These are phyloP conservation scores for Parathielavia hyrcaniae DNA, from an alignment of 495 filamentous ascomycete species.

Conservation along the genomic window DNA sequence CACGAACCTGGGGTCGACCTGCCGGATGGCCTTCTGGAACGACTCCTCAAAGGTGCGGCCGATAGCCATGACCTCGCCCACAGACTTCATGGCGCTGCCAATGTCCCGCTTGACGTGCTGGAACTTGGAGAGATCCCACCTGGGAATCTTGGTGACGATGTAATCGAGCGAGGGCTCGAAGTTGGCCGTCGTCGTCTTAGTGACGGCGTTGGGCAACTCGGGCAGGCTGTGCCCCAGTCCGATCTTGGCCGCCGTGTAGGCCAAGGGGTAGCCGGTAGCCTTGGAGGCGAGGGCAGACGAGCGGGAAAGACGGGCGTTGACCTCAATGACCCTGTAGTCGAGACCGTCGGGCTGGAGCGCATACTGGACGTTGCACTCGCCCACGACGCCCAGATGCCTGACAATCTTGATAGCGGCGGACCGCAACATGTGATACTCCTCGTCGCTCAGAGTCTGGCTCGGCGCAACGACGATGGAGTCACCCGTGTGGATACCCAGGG, in stretches of 20 bases:
- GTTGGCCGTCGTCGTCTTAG: slow-evolving; percentile 97
- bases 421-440: slow-evolving; percentile 98
- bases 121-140: slow-evolving; percentile 97
- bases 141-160: slow-evolving; percentile 95
- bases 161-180: slow-evolving; percentile 97
- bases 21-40: slow-evolving; percentile 96
- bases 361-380: slow-evolving; percentile 99
- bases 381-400: slow-evolving; percentile 91
- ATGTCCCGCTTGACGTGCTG: slow-evolving; percentile 98
- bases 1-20: slow-evolving; percentile 85
- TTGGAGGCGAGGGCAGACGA: slow-evolving; percentile 95
- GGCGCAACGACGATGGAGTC: slow-evolving; percentile 98
- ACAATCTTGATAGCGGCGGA: slow-evolving; percentile 99
- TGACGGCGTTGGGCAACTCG: slow-evolving; percentile 93
- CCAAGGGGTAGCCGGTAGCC: slow-evolving; percentile 92
- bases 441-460: slow-evolving; percentile 89
- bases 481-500: slow-evolving; percentile 94
- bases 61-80: slow-evolving; percentile 98
- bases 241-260: slow-evolving; percentile 96
- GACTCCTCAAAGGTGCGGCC: slow-evolving; percentile 97
- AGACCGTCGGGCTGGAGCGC: slow-evolving; percentile 90
- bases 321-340: slow-evolving; percentile 98
- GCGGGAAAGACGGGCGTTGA: slow-evolving; percentile 92
- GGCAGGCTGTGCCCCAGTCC: slow-evolving; percentile 90
- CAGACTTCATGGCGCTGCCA: slow-evolving; percentile 95